Evolutionary conservation across 2,329 filamentous ascomycete species (phyloP).

Genomic region (Trichoderma aggressivum): DNA sequence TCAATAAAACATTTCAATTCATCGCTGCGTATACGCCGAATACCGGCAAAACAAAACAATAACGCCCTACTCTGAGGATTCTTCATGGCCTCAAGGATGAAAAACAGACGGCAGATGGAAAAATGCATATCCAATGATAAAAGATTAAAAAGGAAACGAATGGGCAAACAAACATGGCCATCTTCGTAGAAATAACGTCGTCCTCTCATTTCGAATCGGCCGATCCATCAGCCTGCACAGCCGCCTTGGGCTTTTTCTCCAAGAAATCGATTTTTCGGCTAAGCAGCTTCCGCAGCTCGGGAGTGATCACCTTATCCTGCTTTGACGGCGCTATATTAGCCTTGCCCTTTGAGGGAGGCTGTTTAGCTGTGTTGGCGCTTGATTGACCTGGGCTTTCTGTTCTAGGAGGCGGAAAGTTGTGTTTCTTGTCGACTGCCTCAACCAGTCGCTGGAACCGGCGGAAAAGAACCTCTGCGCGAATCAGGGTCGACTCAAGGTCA

Average conservation of each 20-base stretch:
- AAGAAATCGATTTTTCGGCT: conserved; percentile 47
- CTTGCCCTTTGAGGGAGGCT: conserved; percentile 34
- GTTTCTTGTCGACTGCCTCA: conserved; percentile 87
- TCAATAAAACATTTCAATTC: neutral
- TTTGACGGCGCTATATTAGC: conserved; percentile 33
- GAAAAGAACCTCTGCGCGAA: conserved; percentile 86
- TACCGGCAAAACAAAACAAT: neutral
- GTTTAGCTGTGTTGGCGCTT: neutral
- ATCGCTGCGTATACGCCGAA: neutral
- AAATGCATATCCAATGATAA: neutral
- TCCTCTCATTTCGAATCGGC: conserved; percentile 25
- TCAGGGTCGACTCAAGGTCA: conserved; percentile 79
- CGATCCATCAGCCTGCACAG: conserved; percentile 37
- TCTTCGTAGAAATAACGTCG: neutral
- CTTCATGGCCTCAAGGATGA: neutral
- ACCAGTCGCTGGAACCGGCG: conserved; percentile 82
- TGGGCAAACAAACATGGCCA: neutral
- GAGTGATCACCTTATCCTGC: conserved; percentile 50
- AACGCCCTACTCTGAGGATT: neutral
- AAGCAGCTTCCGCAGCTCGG: conserved; percentile 53
- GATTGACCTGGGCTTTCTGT: conserved; percentile 20
- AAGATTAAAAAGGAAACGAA: neutral
- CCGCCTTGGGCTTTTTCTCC: conserved; percentile 31
- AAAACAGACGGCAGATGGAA: neutral
- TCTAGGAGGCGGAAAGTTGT: conserved; percentile 67